Base-by-base conservation (phyloP, 805 yeast species). In the Yueomyces sinensis region DNA sequence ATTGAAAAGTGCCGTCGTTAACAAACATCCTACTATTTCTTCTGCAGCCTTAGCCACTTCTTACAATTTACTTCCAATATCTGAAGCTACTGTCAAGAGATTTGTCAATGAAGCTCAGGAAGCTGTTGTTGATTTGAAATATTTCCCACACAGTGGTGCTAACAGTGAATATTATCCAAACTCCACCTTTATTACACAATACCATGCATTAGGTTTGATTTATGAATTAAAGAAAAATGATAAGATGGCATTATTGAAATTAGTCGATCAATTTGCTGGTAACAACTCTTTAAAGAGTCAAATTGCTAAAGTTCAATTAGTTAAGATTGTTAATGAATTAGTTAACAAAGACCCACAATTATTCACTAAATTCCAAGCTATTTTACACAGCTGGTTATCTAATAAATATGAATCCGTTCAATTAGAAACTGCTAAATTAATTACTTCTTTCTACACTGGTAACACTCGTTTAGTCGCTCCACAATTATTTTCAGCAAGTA, bases 31-130 rank as follows among this genome's bases (percentile, higher is more conserved):
- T 28, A 68, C 78, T 31, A 77, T 86, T 31, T 75, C 94, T 4
- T 80, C 94, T 4, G 96, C 98, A n/a, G 95, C 97, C 1, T 68
- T 91, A 45, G 82, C 83, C 33, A 76, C 93, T 17, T 79, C 95
- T 7, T 91, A 89, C 62, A 93, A 91, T 58, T 62, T 91, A 47
- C 65, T 87, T 45, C 94, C 94, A 3, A 76, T 82, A 37, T 84
- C 95, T 24, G 82, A 79, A 56, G 95, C 83, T 41, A 87, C 91
- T 24, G 94, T 91, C 27, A 81, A 83, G 50, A 74, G 97, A 54
- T 89, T 94, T 76, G 72, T 89, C 16, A 86, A 86, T 55, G 98
- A 91, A 65, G 77, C 93, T 13, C 87, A 82, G 59, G 97, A 91
- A 56, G 78, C 94, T n/a, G 75, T 86, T 32, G 63, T 66, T 37